These are phyloP conservation scores for Lasiodiplodia theobromae DNA, from an alignment of 2,329 filamentous ascomycete genomes.

Conservation along the genomic window DNA sequence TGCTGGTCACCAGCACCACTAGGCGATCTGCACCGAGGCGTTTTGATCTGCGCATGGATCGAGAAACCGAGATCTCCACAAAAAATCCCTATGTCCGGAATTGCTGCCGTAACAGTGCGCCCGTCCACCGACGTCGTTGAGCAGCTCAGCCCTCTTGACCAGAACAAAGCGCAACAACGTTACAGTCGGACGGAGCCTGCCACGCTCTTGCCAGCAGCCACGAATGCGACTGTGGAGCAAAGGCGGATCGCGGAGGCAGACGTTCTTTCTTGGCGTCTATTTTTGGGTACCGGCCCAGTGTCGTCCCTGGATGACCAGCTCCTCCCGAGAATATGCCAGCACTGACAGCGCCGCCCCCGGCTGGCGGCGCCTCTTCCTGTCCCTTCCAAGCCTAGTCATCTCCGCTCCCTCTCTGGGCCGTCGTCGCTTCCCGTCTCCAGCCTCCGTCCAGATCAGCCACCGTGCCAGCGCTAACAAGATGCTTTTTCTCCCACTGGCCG, in stretches of 20 bases:
- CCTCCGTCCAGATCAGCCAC: conserved; percentile 16
- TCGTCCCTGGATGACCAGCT: conserved; percentile 6
- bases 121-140: background rate
- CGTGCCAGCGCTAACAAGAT: background rate
- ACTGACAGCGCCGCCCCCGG: conserved; percentile 1
- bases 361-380: no score
- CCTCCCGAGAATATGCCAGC: background rate
- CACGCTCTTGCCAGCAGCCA: conserved; percentile 1
- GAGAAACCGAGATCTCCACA: conserved; percentile 10
- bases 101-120: conserved; percentile 15
- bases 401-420: background rate
- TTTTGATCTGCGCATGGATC: conserved; percentile 17
- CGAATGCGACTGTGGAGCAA: conserved; percentile 12
- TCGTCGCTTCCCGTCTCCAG: background rate
- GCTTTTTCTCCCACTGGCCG: background rate
- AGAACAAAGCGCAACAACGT: background rate
- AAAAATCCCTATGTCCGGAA: conserved; percentile 8
- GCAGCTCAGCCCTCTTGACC: background rate
- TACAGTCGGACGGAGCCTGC: background rate
- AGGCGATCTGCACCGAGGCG: conserved; percentile 15
- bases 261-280: background rate
- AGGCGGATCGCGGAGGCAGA: background rate
- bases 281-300: background rate
- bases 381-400: background rate
- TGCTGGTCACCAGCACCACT: background rate